Evolutionary conservation across 371 early-diverging fungal genomes (phyloP).

Genomic region (Apophysomyces sp.): DNA sequence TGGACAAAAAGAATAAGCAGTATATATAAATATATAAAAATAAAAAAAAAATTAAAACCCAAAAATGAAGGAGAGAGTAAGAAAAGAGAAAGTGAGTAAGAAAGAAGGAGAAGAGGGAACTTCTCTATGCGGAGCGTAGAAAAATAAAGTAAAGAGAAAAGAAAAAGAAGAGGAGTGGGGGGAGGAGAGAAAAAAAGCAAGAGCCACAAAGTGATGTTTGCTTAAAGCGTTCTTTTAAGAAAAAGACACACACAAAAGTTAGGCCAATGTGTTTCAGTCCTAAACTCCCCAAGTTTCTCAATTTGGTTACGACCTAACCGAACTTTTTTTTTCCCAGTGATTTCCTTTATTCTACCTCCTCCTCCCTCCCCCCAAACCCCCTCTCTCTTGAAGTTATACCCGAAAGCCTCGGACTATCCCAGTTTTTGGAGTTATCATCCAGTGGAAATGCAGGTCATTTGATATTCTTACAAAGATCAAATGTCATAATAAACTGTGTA

Average conservation of each 20-base stretch:
- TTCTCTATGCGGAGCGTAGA: too few relatives aligned
- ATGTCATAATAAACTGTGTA: slow-evolving; percentile 1
- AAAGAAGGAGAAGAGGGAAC: too few relatives aligned
- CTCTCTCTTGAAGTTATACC: not conserved
- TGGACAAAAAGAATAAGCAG: not conserved
- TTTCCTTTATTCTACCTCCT: not conserved
- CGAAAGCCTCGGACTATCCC: slow-evolving; percentile 1
- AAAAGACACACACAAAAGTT: not conserved
- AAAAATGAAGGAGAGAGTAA: not conserved
- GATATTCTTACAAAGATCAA: not conserved
- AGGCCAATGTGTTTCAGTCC: slow-evolving; percentile 1
- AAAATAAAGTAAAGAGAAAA: not conserved
- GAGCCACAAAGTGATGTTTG: not conserved
- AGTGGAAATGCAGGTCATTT: not conserved
- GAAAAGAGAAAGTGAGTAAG: not conserved
- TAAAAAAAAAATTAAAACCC: slow-evolving; percentile 4
- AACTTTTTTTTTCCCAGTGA: not conserved
- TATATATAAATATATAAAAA: slow-evolving; percentile 3
- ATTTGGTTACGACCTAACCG: slow-evolving; percentile 2
- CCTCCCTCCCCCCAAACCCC: too few relatives aligned
- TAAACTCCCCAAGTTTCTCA: slow-evolving; percentile 2
- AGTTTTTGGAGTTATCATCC: slow-evolving; percentile 2
- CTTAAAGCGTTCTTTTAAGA: not conserved
- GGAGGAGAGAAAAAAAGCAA: not conserved
- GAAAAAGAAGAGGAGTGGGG: not conserved